A percentile compares a stretch with the other conserved stretches of the same genome.
phyloP scores from a whole-genome alignment of 2,329 filamentous ascomycete species.

The Monilinia polystroma region DNA sequence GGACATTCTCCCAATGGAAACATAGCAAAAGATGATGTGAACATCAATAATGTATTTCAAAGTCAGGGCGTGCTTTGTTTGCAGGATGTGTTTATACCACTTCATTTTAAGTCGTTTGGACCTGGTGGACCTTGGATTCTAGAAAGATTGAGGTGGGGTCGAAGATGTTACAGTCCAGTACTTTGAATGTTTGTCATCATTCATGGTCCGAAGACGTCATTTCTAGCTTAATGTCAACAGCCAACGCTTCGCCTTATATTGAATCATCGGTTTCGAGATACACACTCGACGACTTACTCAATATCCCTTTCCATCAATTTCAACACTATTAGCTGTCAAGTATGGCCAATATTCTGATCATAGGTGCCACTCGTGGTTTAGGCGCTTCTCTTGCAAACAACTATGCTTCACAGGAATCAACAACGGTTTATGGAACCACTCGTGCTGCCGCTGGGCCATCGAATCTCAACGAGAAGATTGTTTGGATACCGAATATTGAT shows the following conservation, averaged over 20 bases:
- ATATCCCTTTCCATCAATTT: not conserved
- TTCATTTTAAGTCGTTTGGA: too few species aligned
- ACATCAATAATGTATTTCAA: too few species aligned
- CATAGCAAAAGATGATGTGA: not conserved
- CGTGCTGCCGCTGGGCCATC: conserved; percentile 49
- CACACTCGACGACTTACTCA: not conserved
- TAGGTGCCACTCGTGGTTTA: conserved; percentile 68
- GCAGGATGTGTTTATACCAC: too few species aligned
- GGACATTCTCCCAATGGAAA: not conserved
- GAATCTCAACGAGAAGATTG: conserved; percentile 44
- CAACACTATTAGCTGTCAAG: not conserved
- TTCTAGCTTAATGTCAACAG: not conserved
- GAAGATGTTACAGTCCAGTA: not conserved
- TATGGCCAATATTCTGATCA: conserved; percentile 50
- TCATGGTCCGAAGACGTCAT: conserved; percentile 6
- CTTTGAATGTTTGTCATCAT: not conserved
- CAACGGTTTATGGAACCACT: conserved; percentile 59
- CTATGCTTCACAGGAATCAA: conserved; percentile 51
- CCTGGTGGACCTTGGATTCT: too few species aligned
- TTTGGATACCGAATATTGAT: conserved; percentile 61
- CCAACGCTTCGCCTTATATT: not conserved
- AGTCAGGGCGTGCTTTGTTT: too few species aligned
- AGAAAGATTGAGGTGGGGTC: not conserved
- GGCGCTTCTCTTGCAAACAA: conserved; percentile 59
- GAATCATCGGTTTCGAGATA: not conserved